Evolutionary conservation across 306 rosid species (phyloP).

Genomic region (Sesbania bispinosa): DNA sequence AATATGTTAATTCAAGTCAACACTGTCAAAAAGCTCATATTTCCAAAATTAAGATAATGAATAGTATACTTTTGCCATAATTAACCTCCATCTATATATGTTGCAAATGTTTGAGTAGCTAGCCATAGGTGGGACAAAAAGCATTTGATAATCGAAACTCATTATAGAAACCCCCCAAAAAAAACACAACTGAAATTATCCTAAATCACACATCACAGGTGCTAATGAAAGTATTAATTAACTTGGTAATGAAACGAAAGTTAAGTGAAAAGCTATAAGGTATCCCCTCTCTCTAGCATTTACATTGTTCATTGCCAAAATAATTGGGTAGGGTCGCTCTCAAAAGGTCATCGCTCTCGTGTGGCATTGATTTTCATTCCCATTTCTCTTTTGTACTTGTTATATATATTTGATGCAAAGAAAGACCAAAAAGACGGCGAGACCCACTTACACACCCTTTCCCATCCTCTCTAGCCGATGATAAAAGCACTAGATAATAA

Average conservation of each 20-base stretch:
- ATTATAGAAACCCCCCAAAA: neutral
- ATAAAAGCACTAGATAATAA: constrained; percentile 37
- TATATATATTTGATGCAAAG: constrained; percentile 38
- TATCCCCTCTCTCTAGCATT: constrained; percentile 14
- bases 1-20: neutral
- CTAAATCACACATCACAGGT: neutral
- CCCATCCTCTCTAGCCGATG: neutral
- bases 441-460: constrained; percentile 32
- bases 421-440: constrained; percentile 48
- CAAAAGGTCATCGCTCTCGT: constrained; percentile 43
- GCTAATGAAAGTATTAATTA: constrained; percentile 12
- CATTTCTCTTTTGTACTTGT: constrained; percentile 55
- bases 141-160: constrained; percentile 12
- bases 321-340: constrained; percentile 49
- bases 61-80: neutral
- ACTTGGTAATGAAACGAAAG: constrained; percentile 6
- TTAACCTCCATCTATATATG: neutral
- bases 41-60: neutral
- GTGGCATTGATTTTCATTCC: constrained; percentile 73
- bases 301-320: constrained; percentile 33
- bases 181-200: neutral
- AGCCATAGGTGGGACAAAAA: neutral
- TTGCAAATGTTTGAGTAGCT: neutral
- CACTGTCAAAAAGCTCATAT: neutral
- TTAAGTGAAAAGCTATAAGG: neutral